Base-by-base conservation (phyloP, 2,329 filamentous ascomycete genomes). In the Tolypocladium pustulatum region DNA sequence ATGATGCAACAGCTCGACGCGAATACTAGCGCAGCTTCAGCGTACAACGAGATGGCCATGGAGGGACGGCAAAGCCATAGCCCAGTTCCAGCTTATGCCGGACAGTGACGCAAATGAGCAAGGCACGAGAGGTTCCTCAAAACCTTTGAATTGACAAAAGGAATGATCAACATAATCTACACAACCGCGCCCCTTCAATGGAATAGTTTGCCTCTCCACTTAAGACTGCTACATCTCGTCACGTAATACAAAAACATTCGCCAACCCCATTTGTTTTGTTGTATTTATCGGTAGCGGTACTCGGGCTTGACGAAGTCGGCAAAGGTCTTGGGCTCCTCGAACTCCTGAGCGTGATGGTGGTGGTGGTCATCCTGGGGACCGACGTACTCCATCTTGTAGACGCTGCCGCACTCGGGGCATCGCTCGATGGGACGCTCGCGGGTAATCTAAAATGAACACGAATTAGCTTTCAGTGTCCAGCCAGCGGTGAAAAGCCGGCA, bases 341-440 rank as follows among this genome's bases (percentile, higher is more conserved):
- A 81, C 72, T 84, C 84, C 71, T 85, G 81, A 69, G 76, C 75
- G 73, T 81, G 75, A 73, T 81, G 75, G 73, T 81, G 73, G 73
- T 90, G 83, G 69, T 80, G 77, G 73, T 92, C 87, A 65, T 94
- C 89, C 72, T 86, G 75, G 56, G 91, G 86, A 62, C 94, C 94
- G 65, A 96, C 79, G 77, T 96, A 99, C 74, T 97, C 88, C 90
- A 97, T 94, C 87, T 96, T 95, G 82, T 96, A 92, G 67, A 94
- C 90, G 75, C 86, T 90, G 67, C 94, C 94, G 79, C 94, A 99
- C 82, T 99, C 94, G 71, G 86, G 86, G 86, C 94, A 99, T 75
- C 94, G 91, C 81, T 95, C 90, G 68, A 96, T 77, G 60, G 94
- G 94, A 73, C 94, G 91, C 60, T 94, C 87, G 72, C 90, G 90